A percentile compares a stretch with the other conserved stretches of the same genome.
These are phyloP conservation scores for Grosmannia clavigera DNA, from an alignment of 2,329 filamentous ascomycete species.

Conservation along the genomic window DNA sequence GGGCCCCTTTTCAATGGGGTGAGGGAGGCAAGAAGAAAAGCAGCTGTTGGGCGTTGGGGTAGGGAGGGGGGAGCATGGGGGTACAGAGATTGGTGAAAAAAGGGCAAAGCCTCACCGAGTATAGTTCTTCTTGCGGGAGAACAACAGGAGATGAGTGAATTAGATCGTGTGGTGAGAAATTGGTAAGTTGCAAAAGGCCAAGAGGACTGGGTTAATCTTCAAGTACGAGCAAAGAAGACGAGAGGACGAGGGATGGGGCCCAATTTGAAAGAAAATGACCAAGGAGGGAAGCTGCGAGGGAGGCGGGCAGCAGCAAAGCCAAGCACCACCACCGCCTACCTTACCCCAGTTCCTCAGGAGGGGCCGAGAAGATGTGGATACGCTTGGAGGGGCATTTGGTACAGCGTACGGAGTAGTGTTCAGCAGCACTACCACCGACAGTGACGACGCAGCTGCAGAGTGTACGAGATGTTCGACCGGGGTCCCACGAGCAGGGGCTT, in stretches of 20 bases:
- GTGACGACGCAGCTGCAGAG: not conserved
- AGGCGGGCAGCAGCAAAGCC: not conserved
- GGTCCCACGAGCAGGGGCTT: not conserved
- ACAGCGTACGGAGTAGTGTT: not conserved
- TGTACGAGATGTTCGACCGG: not conserved
- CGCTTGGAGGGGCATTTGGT: not conserved
- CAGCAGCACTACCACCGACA: not conserved
- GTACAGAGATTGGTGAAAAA: not conserved
- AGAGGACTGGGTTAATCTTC: not conserved
- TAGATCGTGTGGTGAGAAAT: conserved; percentile 1
- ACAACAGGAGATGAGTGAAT: not conserved
- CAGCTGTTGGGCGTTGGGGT: conserved; percentile 2
- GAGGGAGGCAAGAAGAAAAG: conserved; percentile 6
- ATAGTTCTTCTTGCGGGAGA: not conserved
- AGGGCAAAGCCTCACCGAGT: not conserved
- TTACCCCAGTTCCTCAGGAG: not conserved
- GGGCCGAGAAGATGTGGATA: not conserved
- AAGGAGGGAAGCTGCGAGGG: not conserved
- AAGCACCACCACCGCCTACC: not conserved
- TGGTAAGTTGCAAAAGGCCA: not conserved
- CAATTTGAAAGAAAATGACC: not conserved
- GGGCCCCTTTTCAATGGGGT: conserved; percentile 6
- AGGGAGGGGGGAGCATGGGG: not conserved
- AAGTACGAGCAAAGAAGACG: not conserved
- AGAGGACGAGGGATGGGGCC: not conserved